Conservation (phyloP, 352 stramenopile species). For the Pythium brassicae region DNA sequence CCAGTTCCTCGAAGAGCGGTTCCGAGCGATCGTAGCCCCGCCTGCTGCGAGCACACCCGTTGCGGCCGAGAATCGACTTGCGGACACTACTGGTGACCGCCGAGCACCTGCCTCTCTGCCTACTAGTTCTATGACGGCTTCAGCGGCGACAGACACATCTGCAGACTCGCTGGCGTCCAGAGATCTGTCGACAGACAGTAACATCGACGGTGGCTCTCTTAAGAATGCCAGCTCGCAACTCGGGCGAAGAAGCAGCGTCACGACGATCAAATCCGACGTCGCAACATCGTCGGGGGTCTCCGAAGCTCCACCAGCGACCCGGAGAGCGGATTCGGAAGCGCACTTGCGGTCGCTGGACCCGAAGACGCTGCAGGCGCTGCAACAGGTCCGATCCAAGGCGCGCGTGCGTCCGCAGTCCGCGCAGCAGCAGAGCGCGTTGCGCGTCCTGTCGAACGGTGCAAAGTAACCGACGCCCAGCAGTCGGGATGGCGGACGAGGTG, state of each 20-base stretch:
- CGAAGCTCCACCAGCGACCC: not conserved
- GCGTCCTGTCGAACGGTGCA: too few species aligned
- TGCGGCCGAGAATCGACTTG: not conserved
- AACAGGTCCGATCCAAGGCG: conserved; percentile 33
- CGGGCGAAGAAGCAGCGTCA: too few species aligned
- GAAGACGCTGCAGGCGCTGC: conserved; percentile 36
- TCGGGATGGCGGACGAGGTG: conserved; percentile 7
- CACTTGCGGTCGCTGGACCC: conserved; percentile 28
- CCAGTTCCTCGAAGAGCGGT: conserved; percentile 56
- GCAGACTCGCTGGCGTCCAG: not conserved
- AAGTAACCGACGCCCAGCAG: not conserved
- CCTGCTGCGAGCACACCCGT: not conserved
- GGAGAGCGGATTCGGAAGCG: not conserved
- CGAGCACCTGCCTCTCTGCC: not conserved
- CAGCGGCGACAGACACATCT: too few species aligned
- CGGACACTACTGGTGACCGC: not conserved
- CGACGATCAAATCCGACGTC: not conserved
- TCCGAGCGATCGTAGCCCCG: conserved; percentile 20
- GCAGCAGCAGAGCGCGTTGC: too few species aligned
- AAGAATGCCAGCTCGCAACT: too few species aligned
- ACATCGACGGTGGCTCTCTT: not conserved
- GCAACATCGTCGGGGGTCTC: not conserved
- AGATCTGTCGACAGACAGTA: not conserved
- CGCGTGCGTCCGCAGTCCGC: conserved; percentile 48
- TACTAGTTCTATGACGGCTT: not conserved